Evolutionary conservation across 306 rosid species (phyloP).

Genomic region (Betula pendula): DNA sequence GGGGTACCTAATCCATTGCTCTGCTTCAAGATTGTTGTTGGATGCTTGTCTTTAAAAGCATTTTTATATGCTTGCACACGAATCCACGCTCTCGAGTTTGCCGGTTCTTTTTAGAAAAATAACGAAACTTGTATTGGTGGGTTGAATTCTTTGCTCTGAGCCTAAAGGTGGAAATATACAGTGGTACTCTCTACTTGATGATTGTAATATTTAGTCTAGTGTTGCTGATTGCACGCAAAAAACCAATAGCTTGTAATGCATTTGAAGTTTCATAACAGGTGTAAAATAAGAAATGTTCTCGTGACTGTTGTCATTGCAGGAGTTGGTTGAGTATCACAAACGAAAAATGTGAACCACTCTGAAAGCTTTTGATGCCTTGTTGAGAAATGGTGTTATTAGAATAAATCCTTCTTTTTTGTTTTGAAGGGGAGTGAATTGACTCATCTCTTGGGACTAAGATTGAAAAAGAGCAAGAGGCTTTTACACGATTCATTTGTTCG

Average conservation of each 20-base stretch:
- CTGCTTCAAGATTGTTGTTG: background rate
- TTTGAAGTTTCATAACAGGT: background rate
- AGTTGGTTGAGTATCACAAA: too few species aligned
- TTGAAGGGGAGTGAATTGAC: too few species aligned
- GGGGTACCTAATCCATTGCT: background rate
- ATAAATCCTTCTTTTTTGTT: too few species aligned
- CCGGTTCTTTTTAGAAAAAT: background rate
- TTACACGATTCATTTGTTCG: too few species aligned
- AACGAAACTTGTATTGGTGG: background rate
- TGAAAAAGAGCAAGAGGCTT: too few species aligned
- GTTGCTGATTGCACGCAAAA: background rate
- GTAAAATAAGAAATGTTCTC: too few species aligned
- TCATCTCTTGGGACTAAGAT: too few species aligned
- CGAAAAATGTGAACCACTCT: background rate
- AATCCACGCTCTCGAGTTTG: background rate
- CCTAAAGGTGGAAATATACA: background rate
- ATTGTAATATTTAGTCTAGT: background rate
- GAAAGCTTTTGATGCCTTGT: background rate
- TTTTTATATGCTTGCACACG: background rate
- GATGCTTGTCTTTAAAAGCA: background rate
- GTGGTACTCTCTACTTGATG: background rate
- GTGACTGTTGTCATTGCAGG: too few species aligned
- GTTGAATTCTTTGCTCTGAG: background rate
- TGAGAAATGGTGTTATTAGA: background rate
- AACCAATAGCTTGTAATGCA: background rate